Conservation (phyloP, 192 early-diverging fungal species). For the Chytriomyces hyalinus region DNA sequence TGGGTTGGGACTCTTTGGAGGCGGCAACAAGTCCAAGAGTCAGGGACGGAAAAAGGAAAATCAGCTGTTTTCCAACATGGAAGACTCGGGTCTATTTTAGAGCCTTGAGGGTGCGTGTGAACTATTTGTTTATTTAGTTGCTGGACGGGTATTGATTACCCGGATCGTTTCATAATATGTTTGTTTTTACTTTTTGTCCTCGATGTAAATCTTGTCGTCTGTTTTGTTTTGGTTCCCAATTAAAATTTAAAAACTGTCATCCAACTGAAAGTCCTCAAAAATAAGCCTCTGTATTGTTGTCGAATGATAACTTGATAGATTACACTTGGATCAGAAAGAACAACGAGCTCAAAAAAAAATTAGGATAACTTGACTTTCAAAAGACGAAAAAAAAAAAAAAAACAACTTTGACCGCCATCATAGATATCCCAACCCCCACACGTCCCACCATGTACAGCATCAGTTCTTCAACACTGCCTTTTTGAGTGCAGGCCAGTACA, state of each 20-base stretch:
- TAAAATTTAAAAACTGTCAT: background rate
- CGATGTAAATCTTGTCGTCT: background rate
- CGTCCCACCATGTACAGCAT: background rate
- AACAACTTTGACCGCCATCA: background rate
- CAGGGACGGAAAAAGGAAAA: background rate
- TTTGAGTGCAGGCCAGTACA: slow-evolving; percentile 16
- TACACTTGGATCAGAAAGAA: too few species aligned
- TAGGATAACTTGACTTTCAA: too few species aligned
- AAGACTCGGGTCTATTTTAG: slow-evolving; percentile 1
- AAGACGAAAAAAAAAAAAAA: too few species aligned
- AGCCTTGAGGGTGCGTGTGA: background rate
- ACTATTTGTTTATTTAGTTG: background rate
- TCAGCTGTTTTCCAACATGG: background rate
- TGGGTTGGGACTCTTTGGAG: background rate
- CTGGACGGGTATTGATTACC: background rate
- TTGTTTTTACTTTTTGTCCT: background rate
- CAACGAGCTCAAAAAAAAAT: background rate
- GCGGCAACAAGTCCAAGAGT: background rate
- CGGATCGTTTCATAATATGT: background rate
- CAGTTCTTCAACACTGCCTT: slow-evolving; percentile 1
- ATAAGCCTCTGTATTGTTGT: too few species aligned
- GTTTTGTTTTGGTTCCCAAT: background rate
- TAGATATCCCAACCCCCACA: background rate
- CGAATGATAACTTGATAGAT: too few species aligned
- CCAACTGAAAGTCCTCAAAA: background rate